Evolutionary conservation across 2,329 filamentous ascomycete species (phyloP).

Genomic region (Sarocladium strictum): DNA sequence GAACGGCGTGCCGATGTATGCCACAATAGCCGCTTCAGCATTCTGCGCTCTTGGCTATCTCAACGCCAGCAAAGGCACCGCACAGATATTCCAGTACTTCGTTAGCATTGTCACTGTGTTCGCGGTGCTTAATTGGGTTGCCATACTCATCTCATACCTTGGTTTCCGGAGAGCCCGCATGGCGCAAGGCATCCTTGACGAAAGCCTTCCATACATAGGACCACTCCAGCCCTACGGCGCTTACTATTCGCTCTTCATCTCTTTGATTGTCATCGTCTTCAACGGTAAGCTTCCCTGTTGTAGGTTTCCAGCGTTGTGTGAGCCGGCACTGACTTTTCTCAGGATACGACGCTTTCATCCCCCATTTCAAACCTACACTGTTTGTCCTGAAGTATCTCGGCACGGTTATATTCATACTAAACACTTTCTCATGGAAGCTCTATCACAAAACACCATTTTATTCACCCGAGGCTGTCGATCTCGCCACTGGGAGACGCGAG

Average conservation of each 20-base stretch:
- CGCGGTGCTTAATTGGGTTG: conserved; percentile 37
- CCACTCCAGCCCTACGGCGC: conserved; percentile 32
- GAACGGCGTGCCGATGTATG: conserved; percentile 34
- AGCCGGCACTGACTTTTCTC: conserved; percentile 36
- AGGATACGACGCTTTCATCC: conserved; percentile 53
- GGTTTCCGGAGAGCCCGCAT: conserved; percentile 30
- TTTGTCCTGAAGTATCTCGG: conserved; percentile 55
- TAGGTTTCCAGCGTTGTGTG: neutral
- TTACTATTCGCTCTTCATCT: conserved; percentile 24
- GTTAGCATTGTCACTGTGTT: conserved; percentile 37
- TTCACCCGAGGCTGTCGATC: conserved; percentile 47
- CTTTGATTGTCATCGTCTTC: neutral
- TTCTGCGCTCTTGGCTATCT: conserved; percentile 34
- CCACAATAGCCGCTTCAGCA: conserved; percentile 28
- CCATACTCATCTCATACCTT: conserved; percentile 32
- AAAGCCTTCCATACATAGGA: conserved; percentile 30
- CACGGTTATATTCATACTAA: conserved; percentile 40
- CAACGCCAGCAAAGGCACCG: conserved; percentile 28
- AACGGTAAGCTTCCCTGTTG: neutral
- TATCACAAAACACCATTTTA: conserved; percentile 49
- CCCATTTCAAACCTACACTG: conserved; percentile 53
- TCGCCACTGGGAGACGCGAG: conserved; percentile 42
- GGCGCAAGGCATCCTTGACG: conserved; percentile 28
- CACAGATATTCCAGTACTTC: conserved; percentile 35
- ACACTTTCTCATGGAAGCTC: conserved; percentile 61